Evolutionary conservation across 345 rosid species (phyloP), one percentile per base, ranked within the genome.

Genomic region (Boechera divaricarpa): DNA sequence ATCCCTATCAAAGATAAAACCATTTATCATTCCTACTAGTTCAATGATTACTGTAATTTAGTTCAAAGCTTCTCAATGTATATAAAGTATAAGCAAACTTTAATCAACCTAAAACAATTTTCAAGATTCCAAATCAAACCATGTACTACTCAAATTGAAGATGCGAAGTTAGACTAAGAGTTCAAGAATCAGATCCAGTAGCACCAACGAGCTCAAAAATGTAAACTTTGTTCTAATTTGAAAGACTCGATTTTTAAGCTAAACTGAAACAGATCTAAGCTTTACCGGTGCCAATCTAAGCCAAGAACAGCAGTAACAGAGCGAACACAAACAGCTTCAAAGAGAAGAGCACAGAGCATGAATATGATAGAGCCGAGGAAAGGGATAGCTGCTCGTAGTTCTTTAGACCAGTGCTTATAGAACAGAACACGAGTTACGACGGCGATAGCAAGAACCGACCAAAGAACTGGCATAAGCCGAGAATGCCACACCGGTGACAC

Each of bases 291-390:
- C 97, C 99, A 91, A 76, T 90, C 96, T 35, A 89, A 87, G 81
- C 98, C 98, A 52, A 92, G 98, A 59, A 92, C 94, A 44, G 92
- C 94, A 9, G 99, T 89, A 73, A 86, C 89, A 67, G 82, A 92
- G 79, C 99, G 94, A 16, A 95, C 99, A 54, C 88, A 87, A 54
- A 91, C 85, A 78, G 93, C 91, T 59, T 95, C 99, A 54, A 84
- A 86, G 72, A 95, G 94, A 44, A 95, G 86, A 70, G 91, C 83
- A 8, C 80, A 63, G 54, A 92, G 98, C 96, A 92, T 63, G 78
- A 95, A 89, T 49, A 89, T 6, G 81, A 92, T 81, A 24, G 98
- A 95, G 18, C 82, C 90, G 5, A 95, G 80, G 62, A 92, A 95
- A 10, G 98, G 96, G 10, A 89, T 24, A 5, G 84, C 94, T 16